A percentile compares a stretch with the other conserved stretches of the same genome.
Conservation (phyloP, 2,329 filamentous ascomycete genomes). For the Coniochaeta sp. region DNA sequence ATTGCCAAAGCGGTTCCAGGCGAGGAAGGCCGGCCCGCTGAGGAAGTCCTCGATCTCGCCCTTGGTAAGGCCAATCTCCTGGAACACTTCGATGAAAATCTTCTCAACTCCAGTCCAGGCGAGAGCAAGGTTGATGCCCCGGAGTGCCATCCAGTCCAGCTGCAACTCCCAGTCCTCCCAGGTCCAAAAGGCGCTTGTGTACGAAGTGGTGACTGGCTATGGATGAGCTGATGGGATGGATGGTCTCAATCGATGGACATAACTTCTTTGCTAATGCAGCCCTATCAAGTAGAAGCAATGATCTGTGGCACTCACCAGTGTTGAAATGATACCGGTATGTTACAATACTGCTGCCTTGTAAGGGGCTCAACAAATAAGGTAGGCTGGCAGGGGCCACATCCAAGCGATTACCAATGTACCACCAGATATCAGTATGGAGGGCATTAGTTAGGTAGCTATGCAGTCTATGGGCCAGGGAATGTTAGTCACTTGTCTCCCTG, state of each 20-base stretch:
- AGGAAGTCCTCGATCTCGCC: conserved; percentile 36
- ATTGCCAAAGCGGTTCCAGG: conserved; percentile 48
- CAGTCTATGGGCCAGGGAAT: conserved; percentile 16
- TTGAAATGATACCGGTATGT: conserved; percentile 37
- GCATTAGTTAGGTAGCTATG: conserved; percentile 32
- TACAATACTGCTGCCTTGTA: conserved; percentile 26
- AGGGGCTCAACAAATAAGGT: conserved; percentile 19
- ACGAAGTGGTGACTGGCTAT: conserved; percentile 38
- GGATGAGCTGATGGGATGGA: neutral
- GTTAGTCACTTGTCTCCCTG: neutral
- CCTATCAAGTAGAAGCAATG: neutral
- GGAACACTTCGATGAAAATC: conserved; percentile 38
- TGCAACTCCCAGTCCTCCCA: conserved; percentile 46
- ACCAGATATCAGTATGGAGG: conserved; percentile 35
- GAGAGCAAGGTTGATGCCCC: conserved; percentile 42
- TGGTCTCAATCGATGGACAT: too few relatives aligned
- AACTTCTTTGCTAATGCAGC: neutral
- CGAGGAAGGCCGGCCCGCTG: conserved; percentile 41
- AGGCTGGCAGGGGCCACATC: conserved; percentile 22
- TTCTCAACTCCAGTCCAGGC: conserved; percentile 46
- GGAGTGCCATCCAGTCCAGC: conserved; percentile 44
- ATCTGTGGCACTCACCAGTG: conserved; percentile 23
- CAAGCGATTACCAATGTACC: conserved; percentile 35
- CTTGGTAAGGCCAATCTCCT: conserved; percentile 33
- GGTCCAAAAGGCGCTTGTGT: conserved; percentile 41